A percentile compares a stretch with the other conserved stretches of the same genome.
phyloP scores from a whole-genome alignment of 2,329 filamentous ascomycete genomes.

The Fusarium sp. region DNA sequence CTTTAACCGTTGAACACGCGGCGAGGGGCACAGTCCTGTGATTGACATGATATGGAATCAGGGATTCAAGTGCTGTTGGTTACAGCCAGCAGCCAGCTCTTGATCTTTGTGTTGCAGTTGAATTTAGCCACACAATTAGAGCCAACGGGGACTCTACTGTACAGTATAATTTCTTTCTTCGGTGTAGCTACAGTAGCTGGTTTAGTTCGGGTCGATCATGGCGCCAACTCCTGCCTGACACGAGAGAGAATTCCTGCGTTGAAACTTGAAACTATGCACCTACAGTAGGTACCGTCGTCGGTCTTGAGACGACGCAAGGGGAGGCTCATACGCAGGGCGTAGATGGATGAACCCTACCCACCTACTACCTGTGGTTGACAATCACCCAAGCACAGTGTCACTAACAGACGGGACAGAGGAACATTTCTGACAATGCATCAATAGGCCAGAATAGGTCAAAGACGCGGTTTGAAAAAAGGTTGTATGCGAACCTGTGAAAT shows the following conservation, averaged over 20 bases:
- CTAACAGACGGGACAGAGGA: constrained; percentile 10
- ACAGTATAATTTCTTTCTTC: too few species aligned
- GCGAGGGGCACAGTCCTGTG: constrained; percentile 19
- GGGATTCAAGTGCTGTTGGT: constrained; percentile 7
- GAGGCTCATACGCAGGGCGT: constrained; percentile 11
- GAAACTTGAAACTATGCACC: neutral
- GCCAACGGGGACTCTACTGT: too few species aligned
- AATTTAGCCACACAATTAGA: constrained; percentile 2
- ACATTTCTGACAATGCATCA: constrained; percentile 12
- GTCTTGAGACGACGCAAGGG: neutral
- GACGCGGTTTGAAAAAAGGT: constrained; percentile 4
- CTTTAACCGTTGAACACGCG: constrained; percentile 34
- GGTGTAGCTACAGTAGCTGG: neutral
- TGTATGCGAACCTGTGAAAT: constrained; percentile 4
- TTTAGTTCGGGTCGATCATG: neutral
- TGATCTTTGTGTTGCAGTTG: constrained; percentile 14
- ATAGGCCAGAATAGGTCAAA: constrained; percentile 15
- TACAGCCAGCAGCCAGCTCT: neutral
- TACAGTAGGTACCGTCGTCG: too few species aligned
- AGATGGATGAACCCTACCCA: constrained; percentile 2
- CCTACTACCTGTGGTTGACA: constrained; percentile 14
- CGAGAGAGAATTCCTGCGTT: neutral
- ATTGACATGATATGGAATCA: neutral
- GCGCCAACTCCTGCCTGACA: neutral
- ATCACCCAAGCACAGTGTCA: constrained; percentile 25